Evolutionary conservation across 2,329 filamentous ascomycete species (phyloP).

Genomic region (Tympanopsis confertula): DNA sequence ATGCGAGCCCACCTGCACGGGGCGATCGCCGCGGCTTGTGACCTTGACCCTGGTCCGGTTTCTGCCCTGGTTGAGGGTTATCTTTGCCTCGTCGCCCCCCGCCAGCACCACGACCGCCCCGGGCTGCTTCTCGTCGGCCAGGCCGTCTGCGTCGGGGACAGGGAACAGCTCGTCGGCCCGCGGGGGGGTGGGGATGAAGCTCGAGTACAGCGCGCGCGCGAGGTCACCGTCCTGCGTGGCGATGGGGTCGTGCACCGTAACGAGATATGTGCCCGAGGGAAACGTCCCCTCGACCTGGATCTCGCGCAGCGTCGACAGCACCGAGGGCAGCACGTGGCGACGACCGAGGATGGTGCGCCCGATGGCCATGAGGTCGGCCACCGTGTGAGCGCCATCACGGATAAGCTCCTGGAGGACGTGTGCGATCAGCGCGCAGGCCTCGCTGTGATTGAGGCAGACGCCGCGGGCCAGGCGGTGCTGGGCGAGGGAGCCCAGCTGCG

Average conservation of each 20-base stretch:
- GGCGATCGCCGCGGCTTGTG: conserved; percentile 76
- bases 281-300: conserved; percentile 94
- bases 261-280: conserved; percentile 77
- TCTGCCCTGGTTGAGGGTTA: conserved; percentile 64
- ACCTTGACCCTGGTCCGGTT: conserved; percentile 65
- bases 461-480: conserved; percentile 80
- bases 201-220: conserved; percentile 77
- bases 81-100: conserved; percentile 31
- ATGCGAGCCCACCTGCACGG: conserved; percentile 86
- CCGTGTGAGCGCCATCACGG: conserved; percentile 85
- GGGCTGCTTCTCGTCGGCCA: conserved; percentile 57
- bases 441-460: conserved; percentile 77
- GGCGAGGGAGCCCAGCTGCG: conserved; percentile 76
- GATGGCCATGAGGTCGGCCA: conserved; percentile 85
- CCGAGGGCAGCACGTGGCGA: conserved; percentile 77
- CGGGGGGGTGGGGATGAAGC: conserved; percentile 71
- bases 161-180: conserved; percentile 55
- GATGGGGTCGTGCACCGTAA: conserved; percentile 87
- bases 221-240: conserved; percentile 76
- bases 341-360: conserved; percentile 87
- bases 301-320: conserved; percentile 66
- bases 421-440: conserved; percentile 37
- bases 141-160: conserved; percentile 49
- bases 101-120: conserved; percentile 69
- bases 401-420: conserved; percentile 43